Conservation (phyloP, 192 early-diverging fungal species). For the Bifiguratus adelaidae region DNA sequence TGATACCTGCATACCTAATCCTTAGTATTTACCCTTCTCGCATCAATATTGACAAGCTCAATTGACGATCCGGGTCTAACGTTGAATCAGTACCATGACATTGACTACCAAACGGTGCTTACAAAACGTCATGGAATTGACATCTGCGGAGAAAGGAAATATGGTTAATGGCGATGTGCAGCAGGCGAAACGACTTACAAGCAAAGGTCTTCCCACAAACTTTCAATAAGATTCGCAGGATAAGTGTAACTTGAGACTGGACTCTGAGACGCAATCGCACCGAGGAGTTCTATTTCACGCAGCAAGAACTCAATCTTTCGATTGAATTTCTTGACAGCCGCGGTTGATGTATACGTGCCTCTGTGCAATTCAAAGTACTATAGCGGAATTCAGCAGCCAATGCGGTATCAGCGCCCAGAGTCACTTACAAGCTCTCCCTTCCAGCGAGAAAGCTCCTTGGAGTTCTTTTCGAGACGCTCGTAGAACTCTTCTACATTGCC, state of each 20-base stretch:
- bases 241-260: constrained; percentile 29
- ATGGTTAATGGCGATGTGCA: too few relatives aligned
- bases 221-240: constrained; percentile 62
- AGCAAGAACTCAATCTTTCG: constrained; percentile 78
- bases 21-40: constrained; percentile 28
- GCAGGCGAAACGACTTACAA: constrained; percentile 40
- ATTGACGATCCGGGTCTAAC: constrained; percentile 81
- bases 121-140: constrained; percentile 97
- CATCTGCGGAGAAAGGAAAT: too few relatives aligned
- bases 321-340: constrained; percentile 75
- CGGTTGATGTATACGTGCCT: constrained; percentile 96
- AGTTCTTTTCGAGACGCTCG: constrained; percentile 57
- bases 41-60: constrained; percentile 82
- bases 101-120: neutral
- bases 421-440: constrained; percentile 88
- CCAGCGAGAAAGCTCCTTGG: constrained; percentile 70
- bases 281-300: constrained; percentile 75
- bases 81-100: neutral
- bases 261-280: constrained; percentile 26
- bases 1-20: constrained; percentile 28
- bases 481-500: constrained; percentile 81
- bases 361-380: constrained; percentile 97
- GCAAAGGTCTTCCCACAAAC: constrained; percentile 82
- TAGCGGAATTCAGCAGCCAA: neutral
- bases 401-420: too few relatives aligned